These are phyloP conservation scores for Vaccinium corymbosum DNA, from an alignment of 148 eudicot genomes.

Conservation along the genomic window DNA sequence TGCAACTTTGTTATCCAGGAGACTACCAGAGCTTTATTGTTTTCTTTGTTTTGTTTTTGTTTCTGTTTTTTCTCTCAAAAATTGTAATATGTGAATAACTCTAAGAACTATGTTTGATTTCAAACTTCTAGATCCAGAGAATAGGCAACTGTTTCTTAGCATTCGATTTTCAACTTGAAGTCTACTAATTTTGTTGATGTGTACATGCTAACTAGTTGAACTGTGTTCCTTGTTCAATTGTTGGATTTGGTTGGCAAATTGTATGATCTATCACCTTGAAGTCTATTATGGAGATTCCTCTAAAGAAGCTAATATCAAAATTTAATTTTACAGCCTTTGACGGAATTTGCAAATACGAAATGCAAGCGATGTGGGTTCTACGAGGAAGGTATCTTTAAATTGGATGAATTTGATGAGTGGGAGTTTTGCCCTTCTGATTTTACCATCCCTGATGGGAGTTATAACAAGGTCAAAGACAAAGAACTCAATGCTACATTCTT, in stretches of 20 bases:
- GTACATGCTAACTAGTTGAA: neutral
- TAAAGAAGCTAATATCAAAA: neutral
- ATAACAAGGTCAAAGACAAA: slow-evolving; percentile 41
- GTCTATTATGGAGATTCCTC: neutral
- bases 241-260: neutral
- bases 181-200: neutral
- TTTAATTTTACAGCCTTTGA: slow-evolving; percentile 62
- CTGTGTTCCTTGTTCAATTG: neutral
- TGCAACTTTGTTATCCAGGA: neutral
- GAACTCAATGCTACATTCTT: slow-evolving; percentile 72
- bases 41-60: too few species aligned
- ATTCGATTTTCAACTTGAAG: neutral
- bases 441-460: slow-evolving; percentile 41
- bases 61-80: neutral
- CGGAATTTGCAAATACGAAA: slow-evolving; percentile 40
- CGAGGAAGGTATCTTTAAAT: slow-evolving; percentile 18
- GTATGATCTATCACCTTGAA: slow-evolving; percentile 1
- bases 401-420: slow-evolving; percentile 79
- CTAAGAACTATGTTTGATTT: neutral
- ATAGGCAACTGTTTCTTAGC: neutral
- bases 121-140: neutral
- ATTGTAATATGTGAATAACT: neutral
- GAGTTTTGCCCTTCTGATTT: slow-evolving; percentile 84
- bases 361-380: neutral
- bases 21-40: neutral